Evolutionary conservation across 306 rosid genomes (phyloP).

Genomic region (Casuarina glauca): DNA sequence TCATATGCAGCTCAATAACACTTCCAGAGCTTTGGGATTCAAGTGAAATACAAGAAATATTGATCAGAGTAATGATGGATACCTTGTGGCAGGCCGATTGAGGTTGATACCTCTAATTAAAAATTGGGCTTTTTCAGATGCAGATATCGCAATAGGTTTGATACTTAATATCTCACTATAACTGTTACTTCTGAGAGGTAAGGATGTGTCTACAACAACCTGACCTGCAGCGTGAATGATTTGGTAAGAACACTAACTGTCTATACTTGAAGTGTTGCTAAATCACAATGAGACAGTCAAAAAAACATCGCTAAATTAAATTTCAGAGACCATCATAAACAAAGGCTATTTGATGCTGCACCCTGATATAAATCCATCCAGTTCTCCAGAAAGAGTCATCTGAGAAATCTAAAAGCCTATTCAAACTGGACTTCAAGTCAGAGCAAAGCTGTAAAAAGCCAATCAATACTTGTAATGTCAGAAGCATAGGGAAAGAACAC

Average conservation of each 20-base stretch:
- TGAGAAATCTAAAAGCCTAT: conserved; percentile 66
- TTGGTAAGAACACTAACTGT: conserved; percentile 22
- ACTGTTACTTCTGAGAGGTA: conserved; percentile 56
- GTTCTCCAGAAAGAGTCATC: conserved; percentile 74
- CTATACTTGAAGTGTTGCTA: conserved; percentile 14
- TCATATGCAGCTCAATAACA: neutral
- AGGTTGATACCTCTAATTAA: conserved; percentile 76
- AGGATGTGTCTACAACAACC: conserved; percentile 68
- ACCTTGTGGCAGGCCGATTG: conserved; percentile 65
- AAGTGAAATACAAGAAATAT: conserved; percentile 13
- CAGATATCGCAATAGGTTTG: conserved; percentile 76
- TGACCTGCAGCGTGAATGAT: conserved; percentile 60
- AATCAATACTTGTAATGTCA: conserved; percentile 26
- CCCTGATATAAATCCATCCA: conserved; percentile 85
- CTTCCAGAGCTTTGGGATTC: neutral
- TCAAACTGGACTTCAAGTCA: conserved; percentile 73
- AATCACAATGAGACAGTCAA: neutral
- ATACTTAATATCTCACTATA: conserved; percentile 62
- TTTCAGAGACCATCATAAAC: conserved; percentile 58
- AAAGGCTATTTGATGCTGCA: conserved; percentile 75
- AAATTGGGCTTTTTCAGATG: conserved; percentile 64
- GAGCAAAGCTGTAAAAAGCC: conserved; percentile 63
- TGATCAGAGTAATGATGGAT: conserved; percentile 8
- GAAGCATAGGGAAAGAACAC: conserved; percentile 2
- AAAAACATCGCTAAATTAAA: neutral